Conservation (phyloP, 306 rosid species). For the Cucurbita ficifolia region DNA sequence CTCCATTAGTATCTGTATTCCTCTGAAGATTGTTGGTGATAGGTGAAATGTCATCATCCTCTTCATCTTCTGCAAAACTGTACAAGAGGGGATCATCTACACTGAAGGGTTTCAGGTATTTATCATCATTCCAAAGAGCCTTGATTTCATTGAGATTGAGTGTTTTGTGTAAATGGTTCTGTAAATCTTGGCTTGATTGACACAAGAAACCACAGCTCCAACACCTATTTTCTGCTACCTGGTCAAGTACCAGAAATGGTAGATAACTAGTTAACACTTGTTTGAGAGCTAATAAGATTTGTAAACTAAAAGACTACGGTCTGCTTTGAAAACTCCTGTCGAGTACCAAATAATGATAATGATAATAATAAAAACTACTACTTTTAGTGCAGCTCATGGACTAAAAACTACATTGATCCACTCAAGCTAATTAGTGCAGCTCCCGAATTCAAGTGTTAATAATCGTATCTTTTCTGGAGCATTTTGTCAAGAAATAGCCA, state of each 20-base stretch:
- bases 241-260: neutral
- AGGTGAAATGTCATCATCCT: slow-evolving; percentile 27
- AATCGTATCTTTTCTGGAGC: neutral
- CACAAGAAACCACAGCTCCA: slow-evolving; percentile 66
- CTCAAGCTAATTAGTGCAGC: no score
- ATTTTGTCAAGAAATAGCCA: neutral
- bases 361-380: no score
- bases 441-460: no score
- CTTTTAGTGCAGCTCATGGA: no score
- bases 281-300: neutral
- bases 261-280: neutral
- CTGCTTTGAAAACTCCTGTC: neutral
- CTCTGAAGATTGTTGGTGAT: slow-evolving; percentile 34
- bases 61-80: slow-evolving; percentile 68
- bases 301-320: neutral
- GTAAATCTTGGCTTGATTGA: slow-evolving; percentile 37
- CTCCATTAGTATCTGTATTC: slow-evolving; percentile 29
- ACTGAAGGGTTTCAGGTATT: slow-evolving; percentile 60
- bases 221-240: slow-evolving; percentile 66
- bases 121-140: slow-evolving; percentile 47
- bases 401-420: no score
- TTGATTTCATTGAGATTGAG: slow-evolving; percentile 21
- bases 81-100: slow-evolving; percentile 62
- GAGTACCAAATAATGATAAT: no score
- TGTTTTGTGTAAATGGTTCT: slow-evolving; percentile 54